Base-by-base conservation (phyloP, 768 basidiomycete species). In the Lactarius psammicola region DNA sequence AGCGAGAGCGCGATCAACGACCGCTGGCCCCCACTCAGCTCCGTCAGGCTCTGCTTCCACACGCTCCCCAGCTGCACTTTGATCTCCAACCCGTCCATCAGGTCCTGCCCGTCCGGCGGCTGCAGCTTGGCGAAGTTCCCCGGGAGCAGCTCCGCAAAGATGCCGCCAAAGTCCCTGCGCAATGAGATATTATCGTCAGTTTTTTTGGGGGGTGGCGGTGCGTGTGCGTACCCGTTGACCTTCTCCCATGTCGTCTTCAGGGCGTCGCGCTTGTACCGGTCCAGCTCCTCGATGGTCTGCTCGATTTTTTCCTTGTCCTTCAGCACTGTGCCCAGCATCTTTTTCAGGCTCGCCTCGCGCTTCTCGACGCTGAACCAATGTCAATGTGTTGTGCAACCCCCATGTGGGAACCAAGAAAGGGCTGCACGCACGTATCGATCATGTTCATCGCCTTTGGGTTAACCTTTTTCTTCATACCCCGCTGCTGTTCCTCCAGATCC, bases 31-130 rank as follows among this genome's bases (percentile, higher is more conserved):
- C 97, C 97, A 71, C 94, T 96, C 60, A 99, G 81, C 74, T 99
- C 97, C 0, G 96, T 99, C 74, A 99, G 80, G 74, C 92, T 94
- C 71, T 95, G 92, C 76, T 99, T 99, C 97, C 97, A 99, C 0
- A 99, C 94, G 33, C 82, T 87, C 11, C 97, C 97, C 2, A 99
- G 85, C 70, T 84, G 88, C 13, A 99, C 97, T 74, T 98, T 99
- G 77, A 99, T 95, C 75, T 99, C 97, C 8, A 99, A 84, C 40
- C 97, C 97, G 63, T 94, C 85, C 77, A 94, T 96, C 66, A 99
- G 81, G 74, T 98, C 95, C 75, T 93, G 87, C 0, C 90, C 91
- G 42, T 98, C 96, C 4, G 95, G 94, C 23, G 95, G 92, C 72
- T 94, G 90, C 33, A 99, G 80, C 75, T 95, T 98, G 11, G 95